Evolutionary conservation across 495 filamentous ascomycete species (phyloP).

Genomic region (Neurospora sp.): DNA sequence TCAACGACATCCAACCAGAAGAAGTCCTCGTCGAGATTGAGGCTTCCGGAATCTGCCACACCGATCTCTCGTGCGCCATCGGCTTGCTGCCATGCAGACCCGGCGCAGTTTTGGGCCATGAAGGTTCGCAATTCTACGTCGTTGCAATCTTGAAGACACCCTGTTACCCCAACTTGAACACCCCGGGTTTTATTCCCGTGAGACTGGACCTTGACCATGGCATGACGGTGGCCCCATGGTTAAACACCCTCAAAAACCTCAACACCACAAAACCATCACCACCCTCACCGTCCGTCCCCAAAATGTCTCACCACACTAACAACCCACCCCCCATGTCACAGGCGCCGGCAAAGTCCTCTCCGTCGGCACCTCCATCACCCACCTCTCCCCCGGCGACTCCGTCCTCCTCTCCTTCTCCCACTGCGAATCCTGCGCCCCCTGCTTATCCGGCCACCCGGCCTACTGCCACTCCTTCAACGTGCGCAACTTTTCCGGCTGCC

Average conservation of each 20-base stretch:
- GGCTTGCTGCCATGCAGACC: constrained; percentile 28
- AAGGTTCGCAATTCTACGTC: constrained; percentile 31
- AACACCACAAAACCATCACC: not conserved
- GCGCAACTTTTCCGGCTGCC: constrained; percentile 30
- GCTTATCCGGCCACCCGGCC: constrained; percentile 54
- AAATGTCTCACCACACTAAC: not conserved
- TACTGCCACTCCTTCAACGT: constrained; percentile 39
- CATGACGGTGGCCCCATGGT: no score
- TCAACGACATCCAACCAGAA: constrained; percentile 33
- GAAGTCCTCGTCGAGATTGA: constrained; percentile 65
- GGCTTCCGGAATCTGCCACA: constrained; percentile 69
- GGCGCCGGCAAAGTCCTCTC: constrained; percentile 51
- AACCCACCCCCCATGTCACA: not conserved
- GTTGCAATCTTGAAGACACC: not conserved
- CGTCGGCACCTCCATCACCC: constrained; percentile 44
- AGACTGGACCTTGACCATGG: no score
- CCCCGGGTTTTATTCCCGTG: no score
- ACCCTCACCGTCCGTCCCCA: not conserved
- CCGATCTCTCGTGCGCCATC: constrained; percentile 46
- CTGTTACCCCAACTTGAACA: not conserved
- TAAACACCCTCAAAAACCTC: no score
- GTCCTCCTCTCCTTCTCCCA: constrained; percentile 40
- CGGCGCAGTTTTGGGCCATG: constrained; percentile 68
- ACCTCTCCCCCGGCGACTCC: constrained; percentile 48
- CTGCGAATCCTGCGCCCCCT: constrained; percentile 39